These are phyloP conservation scores for Ephemerocybe angulata DNA, from an alignment of 768 basidiomycete species.

Conservation along the genomic window DNA sequence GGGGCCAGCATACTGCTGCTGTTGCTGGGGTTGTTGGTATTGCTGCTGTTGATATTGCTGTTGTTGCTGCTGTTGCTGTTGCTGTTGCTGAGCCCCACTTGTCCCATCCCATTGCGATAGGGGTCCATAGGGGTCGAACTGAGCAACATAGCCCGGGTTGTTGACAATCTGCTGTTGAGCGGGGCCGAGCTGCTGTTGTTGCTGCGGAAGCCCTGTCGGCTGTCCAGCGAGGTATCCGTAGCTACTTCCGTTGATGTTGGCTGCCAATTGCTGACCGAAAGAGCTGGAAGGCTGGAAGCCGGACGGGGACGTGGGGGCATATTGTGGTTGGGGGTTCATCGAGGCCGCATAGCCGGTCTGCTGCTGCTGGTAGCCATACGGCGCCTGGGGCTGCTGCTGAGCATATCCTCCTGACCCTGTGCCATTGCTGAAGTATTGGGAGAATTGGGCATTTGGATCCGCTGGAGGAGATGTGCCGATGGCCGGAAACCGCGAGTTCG, in stretches of 20 bases:
- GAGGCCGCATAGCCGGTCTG: neutral
- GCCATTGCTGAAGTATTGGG: slow-evolving; percentile 9
- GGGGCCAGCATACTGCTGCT: slow-evolving; percentile 1
- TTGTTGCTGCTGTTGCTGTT: slow-evolving; percentile 16
- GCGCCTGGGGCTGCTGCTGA: slow-evolving; percentile 11
- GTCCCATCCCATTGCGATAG: slow-evolving; percentile 41
- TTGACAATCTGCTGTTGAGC: slow-evolving; percentile 47
- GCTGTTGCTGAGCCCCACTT: slow-evolving; percentile 17
- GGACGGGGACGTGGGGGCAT: slow-evolving; percentile 1
- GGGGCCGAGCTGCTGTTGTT: slow-evolving; percentile 33
- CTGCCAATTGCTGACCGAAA: slow-evolving; percentile 53
- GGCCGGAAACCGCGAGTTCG: slow-evolving; percentile 62
- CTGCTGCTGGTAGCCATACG: slow-evolving; percentile 1
- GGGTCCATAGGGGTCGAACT: slow-evolving; percentile 52
- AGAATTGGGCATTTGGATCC: slow-evolving; percentile 19
- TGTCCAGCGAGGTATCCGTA: slow-evolving; percentile 36
- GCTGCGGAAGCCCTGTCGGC: slow-evolving; percentile 24
- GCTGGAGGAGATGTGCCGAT: slow-evolving; percentile 34
- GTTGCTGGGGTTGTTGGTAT: slow-evolving; percentile 15
- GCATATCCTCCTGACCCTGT: slow-evolving; percentile 12
- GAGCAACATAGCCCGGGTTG: slow-evolving; percentile 44
- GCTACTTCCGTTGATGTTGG: slow-evolving; percentile 36
- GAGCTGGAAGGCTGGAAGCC: slow-evolving; percentile 48
- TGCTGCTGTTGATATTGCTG: slow-evolving; percentile 17
- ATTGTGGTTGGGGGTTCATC: neutral